A percentile compares a stretch with the other conserved stretches of the same genome.
Conservation (phyloP, 176 grass and related monocot genomes). For the Miscanthus lutarioriparius region DNA sequence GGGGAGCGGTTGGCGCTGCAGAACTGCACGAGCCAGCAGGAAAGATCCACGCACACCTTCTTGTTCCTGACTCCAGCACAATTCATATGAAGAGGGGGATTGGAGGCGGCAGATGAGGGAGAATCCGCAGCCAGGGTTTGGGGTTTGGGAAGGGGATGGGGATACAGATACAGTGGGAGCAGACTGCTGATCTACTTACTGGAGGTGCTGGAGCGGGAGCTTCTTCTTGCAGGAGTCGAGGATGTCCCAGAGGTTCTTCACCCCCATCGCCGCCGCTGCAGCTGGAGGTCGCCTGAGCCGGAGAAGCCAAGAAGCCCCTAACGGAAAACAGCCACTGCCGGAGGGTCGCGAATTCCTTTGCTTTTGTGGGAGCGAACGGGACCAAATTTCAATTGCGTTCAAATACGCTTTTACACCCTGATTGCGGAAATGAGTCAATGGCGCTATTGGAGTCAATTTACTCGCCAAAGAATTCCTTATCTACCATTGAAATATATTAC, state of each 20-base stretch:
- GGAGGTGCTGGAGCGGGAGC: constrained; percentile 87
- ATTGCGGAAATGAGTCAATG: neutral
- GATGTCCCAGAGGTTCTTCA: constrained; percentile 95
- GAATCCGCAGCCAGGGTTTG: neutral
- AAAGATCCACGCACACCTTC: constrained; percentile 94
- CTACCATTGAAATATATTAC: too few species aligned
- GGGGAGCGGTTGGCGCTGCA: constrained; percentile 48
- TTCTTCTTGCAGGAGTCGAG: constrained; percentile 97
- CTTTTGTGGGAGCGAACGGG: neutral
- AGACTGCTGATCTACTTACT: constrained; percentile 41
- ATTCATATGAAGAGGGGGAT: neutral
- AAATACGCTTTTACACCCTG: neutral
- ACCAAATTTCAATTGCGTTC: neutral
- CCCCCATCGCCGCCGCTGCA: constrained; percentile 53
- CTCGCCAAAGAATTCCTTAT: too few species aligned
- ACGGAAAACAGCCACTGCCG: neutral
- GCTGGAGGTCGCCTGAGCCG: constrained; percentile 2
- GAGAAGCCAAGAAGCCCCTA: neutral
- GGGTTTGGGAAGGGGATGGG: neutral
- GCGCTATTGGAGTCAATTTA: too few species aligned
- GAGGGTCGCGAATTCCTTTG: neutral
- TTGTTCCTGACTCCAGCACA: constrained; percentile 60
- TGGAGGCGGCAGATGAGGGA: neutral
- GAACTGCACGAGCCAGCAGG: constrained; percentile 90
- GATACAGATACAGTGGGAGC: neutral